A percentile compares a stretch with the other conserved stretches of the same genome.
Conservation (phyloP, 371 early-diverging fungal species). For the Mucor irregularis region DNA sequence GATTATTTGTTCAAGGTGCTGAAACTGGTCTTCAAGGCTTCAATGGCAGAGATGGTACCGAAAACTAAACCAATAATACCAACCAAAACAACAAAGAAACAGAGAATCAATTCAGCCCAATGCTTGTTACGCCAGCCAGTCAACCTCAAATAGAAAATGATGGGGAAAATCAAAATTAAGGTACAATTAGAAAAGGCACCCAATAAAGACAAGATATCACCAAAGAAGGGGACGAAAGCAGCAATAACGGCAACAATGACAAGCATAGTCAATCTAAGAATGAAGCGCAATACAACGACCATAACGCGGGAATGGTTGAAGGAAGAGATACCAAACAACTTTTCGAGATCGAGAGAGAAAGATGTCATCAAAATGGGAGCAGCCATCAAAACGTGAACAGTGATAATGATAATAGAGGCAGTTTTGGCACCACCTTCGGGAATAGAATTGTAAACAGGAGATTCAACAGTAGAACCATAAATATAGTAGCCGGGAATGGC, state of each 20-base stretch:
- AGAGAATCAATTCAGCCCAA: slow-evolving; percentile 43
- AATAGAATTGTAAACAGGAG: slow-evolving; percentile 77
- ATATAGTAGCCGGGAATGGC: slow-evolving; percentile 81
- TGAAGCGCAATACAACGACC: slow-evolving; percentile 43
- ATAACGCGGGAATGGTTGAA: slow-evolving; percentile 26
- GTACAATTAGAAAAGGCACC: slow-evolving; percentile 69
- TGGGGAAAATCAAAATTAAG: slow-evolving; percentile 70
- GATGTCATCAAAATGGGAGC: slow-evolving; percentile 82
- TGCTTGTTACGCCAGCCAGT: slow-evolving; percentile 54
- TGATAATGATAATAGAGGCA: slow-evolving; percentile 75
- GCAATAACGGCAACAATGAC: slow-evolving; percentile 52
- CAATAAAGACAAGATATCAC: slow-evolving; percentile 71
- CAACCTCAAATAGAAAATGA: slow-evolving; percentile 63
- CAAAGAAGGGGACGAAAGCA: slow-evolving; percentile 65
- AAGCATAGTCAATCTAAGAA: slow-evolving; percentile 47
- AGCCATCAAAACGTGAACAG: slow-evolving; percentile 80
- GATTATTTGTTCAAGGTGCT: no score
- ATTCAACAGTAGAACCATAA: slow-evolving; percentile 71
- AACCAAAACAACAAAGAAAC: slow-evolving; percentile 48
- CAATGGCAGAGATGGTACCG: slow-evolving; percentile 61
- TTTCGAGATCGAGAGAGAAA: slow-evolving; percentile 74
- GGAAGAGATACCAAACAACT: slow-evolving; percentile 41
- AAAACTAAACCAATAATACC: slow-evolving; percentile 65
- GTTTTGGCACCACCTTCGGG: slow-evolving; percentile 63
- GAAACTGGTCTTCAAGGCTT: slow-evolving; percentile 50